Evolutionary conservation across 768 basidiomycete species (phyloP), one percentile per base, ranked within the genome.

Genomic region (Rhodosporidiobolus odoratus): DNA sequence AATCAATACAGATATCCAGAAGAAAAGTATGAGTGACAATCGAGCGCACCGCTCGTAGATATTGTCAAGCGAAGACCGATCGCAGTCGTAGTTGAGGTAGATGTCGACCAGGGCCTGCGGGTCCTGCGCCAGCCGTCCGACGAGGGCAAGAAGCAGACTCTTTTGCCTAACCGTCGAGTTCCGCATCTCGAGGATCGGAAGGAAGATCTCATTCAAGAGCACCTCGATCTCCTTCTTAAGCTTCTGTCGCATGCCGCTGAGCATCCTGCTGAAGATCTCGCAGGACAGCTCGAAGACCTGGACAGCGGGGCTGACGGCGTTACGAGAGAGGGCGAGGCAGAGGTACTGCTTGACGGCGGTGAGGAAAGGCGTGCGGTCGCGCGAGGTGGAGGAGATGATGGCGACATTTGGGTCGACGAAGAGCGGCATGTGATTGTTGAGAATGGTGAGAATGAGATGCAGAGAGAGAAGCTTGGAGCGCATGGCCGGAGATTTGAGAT

Each of bases 161-260:
- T 99, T 98, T 79, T 98, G 96, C 77, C 92, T 92, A 58, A 95
- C 81, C 2, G 93, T 96, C 9, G 95, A 91, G 15, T 90, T 98
- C 78, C 88, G 87, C 93, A 99, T 97, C 81, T 99, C 96, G 67
- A 98, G 83, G 58, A 99, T 95, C 3, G 96, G 96, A 65, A 98
- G 87, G 82, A 98, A 99, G 72, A 99, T 98, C 79, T 99, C 96
- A 76, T 96, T 94, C 58, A 99, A 80, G n/a, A 99, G 83, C 45
- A 99, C 93, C 79, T 97, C 95, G 66, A 98, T 97, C 80, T 99
- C 96, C 89, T 97, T 96, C 95, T 99, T 99, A 75, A 99, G 85
- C 82, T 91, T 95, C 25, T 91, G 91, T 37, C 96, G 86, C 87
- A 99, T 88, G 17, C 92, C 90, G 53, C 89, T 86, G n/a, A 98